phyloP scores from a whole-genome alignment of 2,329 filamentous ascomycete species.

The Aspergillus piperis region DNA sequence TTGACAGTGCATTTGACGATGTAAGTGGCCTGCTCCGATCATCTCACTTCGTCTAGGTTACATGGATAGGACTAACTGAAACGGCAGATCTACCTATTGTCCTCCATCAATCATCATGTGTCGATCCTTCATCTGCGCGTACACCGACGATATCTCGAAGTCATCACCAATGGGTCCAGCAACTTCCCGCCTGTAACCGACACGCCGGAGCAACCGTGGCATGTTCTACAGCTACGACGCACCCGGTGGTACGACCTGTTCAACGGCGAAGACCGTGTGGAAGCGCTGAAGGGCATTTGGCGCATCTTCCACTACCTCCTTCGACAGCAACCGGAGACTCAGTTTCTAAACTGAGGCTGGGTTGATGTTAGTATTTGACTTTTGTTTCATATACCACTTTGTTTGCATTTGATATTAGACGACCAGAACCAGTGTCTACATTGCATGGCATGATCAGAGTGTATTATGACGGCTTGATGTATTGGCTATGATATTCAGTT shows the following conservation, averaged over 20 bases:
- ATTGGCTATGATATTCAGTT: no score
- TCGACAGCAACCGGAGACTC: slow-evolving; percentile 21
- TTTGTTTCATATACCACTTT: slow-evolving; percentile 1
- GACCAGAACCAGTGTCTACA: no score
- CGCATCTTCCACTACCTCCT: slow-evolving; percentile 58
- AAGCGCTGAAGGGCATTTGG: slow-evolving; percentile 61
- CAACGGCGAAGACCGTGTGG: slow-evolving; percentile 53
- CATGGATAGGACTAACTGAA: slow-evolving; percentile 8
- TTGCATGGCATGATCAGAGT: no score
- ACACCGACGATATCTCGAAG: slow-evolving; percentile 58
- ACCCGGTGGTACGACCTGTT: slow-evolving; percentile 63
- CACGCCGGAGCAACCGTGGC: slow-evolving; percentile 47
- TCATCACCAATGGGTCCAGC: slow-evolving; percentile 50
- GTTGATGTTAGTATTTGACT: background rate
- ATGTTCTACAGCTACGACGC: slow-evolving; percentile 55
- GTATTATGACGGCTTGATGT: no score
- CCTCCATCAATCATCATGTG: slow-evolving; percentile 64
- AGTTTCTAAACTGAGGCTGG: background rate
- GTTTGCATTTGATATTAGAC: background rate
- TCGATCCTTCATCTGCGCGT: slow-evolving; percentile 60
- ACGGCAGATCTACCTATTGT: slow-evolving; percentile 60
- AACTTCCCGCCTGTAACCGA: slow-evolving; percentile 24
- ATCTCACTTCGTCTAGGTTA: background rate
- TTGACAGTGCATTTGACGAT: slow-evolving; percentile 53
- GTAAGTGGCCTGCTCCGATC: slow-evolving; percentile 40